Conservation (phyloP, 805 yeast species). For the Isabelozyma pseudorhagii region DNA sequence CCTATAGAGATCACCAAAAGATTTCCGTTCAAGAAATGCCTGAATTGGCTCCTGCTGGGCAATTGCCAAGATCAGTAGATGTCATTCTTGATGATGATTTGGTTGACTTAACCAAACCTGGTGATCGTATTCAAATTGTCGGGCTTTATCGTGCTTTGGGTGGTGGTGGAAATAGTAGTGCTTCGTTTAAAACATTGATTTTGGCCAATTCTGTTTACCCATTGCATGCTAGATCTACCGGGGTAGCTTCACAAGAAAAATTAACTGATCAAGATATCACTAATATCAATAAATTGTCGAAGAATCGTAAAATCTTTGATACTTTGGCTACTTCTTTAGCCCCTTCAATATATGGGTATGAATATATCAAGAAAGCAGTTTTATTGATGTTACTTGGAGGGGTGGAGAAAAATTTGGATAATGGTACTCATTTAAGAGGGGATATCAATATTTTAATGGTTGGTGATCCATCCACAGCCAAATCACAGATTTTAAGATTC, state of each 20-base stretch:
- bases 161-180: constrained; percentile 53
- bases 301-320: too few species aligned
- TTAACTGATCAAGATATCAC: too few species aligned
- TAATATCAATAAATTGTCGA: too few species aligned
- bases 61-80: constrained; percentile 84
- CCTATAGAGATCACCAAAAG: constrained; percentile 93
- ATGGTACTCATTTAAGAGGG: constrained; percentile 96
- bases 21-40: constrained; percentile 92
- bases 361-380: constrained; percentile 72
- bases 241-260: too few species aligned
- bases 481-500: constrained; percentile 89
- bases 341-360: too few species aligned
- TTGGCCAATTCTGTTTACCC: too few species aligned
- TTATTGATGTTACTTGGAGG: constrained; percentile 88
- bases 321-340: too few species aligned
- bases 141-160: constrained; percentile 87
- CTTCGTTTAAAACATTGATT: too few species aligned
- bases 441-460: constrained; percentile 92
- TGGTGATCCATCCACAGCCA: constrained; percentile 99
- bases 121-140: constrained; percentile 88
- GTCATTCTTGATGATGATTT: constrained; percentile 90
- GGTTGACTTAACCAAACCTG: constrained; percentile 85
- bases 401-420: constrained; percentile 90
- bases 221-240: too few species aligned
- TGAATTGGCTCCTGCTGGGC: constrained; percentile 96